A percentile compares a stretch with the other conserved stretches of the same genome.
phyloP scores from a whole-genome alignment of 768 basidiomycete species.

The Kwoniella newhampshirensis region DNA sequence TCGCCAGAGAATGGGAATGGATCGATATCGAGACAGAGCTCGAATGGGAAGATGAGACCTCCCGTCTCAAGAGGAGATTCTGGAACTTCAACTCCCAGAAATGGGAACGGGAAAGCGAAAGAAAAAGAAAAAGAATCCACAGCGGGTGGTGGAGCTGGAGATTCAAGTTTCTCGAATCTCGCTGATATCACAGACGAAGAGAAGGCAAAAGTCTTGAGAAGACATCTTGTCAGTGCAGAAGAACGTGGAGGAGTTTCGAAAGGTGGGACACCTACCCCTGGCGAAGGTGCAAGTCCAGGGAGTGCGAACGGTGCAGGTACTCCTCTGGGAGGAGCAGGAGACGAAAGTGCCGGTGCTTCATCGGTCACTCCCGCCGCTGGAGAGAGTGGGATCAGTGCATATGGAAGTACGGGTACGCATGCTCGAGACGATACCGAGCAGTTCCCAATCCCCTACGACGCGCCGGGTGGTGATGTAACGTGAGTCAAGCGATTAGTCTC shows the following conservation, averaged over 20 bases:
- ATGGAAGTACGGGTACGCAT: conserved; percentile 28
- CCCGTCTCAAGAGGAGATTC: conserved; percentile 6
- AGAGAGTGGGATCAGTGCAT: conserved; percentile 9
- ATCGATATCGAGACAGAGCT: conserved; percentile 3
- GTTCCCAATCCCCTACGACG: conserved; percentile 85
- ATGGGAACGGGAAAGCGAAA: too few species aligned
- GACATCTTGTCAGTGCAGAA: conserved; percentile 75
- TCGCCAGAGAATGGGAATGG: too few species aligned
- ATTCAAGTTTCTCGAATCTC: conserved; percentile 38
- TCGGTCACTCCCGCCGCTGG: background rate
- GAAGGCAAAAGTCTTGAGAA: conserved; percentile 74
- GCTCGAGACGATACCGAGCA: conserved; percentile 62
- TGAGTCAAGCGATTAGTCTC: conserved; percentile 58
- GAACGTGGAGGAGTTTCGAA: conserved; percentile 58
- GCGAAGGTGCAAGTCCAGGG: background rate
- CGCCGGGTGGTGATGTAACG: conserved; percentile 88
- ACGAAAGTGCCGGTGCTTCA: conserved; percentile 13
- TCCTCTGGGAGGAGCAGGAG: too few species aligned
- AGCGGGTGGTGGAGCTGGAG: conserved; percentile 10
- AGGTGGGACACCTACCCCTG: conserved; percentile 32
- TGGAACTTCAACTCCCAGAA: conserved; percentile 20
- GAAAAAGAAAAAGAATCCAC: conserved; percentile 6
- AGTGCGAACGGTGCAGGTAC: background rate
- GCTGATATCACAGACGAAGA: conserved; percentile 68
- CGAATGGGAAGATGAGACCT: background rate